phyloP scores from a whole-genome alignment of 257 asterid species.

The Oldenlandia corymbosa region DNA sequence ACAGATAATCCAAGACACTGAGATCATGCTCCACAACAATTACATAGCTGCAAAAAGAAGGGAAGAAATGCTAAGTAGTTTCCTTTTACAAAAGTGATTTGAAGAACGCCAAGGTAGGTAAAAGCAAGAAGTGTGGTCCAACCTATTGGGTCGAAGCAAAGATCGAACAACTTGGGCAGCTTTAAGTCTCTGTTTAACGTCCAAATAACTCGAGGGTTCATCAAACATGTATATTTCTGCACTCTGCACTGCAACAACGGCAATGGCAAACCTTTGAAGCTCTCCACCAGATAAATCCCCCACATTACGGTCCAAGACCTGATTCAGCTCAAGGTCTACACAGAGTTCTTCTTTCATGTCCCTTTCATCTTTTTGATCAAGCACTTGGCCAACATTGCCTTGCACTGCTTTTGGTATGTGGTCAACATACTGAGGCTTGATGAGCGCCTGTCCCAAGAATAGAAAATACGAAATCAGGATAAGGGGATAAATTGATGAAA shows the following conservation, averaged over 20 bases:
- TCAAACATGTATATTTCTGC: conserved; percentile 99
- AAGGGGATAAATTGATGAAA: neutral
- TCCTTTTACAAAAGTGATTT: neutral
- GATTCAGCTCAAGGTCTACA: conserved; percentile 80
- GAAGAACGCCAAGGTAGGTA: neutral
- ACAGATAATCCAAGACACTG: conserved; percentile 87
- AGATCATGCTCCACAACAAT: conserved; percentile 97
- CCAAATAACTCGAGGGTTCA: conserved; percentile 99
- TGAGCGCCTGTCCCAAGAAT: conserved; percentile 56
- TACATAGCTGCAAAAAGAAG: conserved; percentile 59
- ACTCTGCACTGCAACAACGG: conserved; percentile 86
- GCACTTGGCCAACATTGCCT: conserved; percentile 98
- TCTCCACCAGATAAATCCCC: conserved; percentile 99
- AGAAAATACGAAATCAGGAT: conserved; percentile 3
- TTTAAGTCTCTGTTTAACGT: conserved; percentile 96
- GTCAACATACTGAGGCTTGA: conserved; percentile 97
- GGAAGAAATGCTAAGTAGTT: neutral
- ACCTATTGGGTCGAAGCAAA: conserved; percentile 91
- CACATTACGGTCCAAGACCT: conserved; percentile 93
- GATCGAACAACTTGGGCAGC: conserved; percentile 97
- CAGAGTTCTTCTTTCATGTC: conserved; percentile 64
- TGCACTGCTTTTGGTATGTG: conserved; percentile 98
- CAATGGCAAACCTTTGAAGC: conserved; percentile 99
- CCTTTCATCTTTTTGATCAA: conserved; percentile 92
- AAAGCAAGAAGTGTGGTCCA: conserved; percentile 9